These are phyloP conservation scores for Mayamaea pseudoterrestris DNA, from an alignment of 108 stramenopile species.

Conservation along the genomic window DNA sequence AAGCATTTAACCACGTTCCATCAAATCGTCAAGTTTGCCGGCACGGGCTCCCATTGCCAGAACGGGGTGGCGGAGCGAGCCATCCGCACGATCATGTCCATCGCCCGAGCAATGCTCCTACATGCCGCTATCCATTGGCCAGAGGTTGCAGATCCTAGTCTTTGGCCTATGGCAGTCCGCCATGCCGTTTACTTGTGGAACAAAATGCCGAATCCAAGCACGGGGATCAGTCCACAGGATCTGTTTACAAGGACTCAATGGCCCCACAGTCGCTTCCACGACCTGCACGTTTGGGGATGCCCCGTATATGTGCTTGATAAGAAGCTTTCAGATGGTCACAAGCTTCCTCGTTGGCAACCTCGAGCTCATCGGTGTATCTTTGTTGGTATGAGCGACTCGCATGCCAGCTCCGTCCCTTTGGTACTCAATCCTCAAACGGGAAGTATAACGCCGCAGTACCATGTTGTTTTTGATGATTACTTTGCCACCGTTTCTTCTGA, in stretches of 20 bases:
- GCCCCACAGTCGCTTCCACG: conserved; percentile 1
- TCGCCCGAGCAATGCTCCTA: conserved; percentile 11
- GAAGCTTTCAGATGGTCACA: conserved; percentile 4
- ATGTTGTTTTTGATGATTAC: conserved; percentile 28
- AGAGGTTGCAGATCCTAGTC: neutral
- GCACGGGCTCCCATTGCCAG: conserved; percentile 33
- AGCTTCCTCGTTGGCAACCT: conserved; percentile 16
- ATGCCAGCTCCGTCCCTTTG: neutral
- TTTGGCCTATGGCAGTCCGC: conserved; percentile 1
- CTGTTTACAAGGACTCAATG: conserved; percentile 5
- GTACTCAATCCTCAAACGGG: conserved; percentile 6
- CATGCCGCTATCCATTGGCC: conserved; percentile 19
- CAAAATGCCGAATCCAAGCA: neutral
- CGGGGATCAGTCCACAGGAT: conserved; percentile 8
- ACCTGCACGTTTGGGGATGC: conserved; percentile 24
- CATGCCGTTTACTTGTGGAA: conserved; percentile 2
- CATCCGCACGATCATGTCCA: conserved; percentile 15
- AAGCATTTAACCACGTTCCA: conserved; percentile 1
- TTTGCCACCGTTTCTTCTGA: conserved; percentile 14
- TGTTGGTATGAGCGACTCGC: neutral
- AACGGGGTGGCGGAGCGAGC: conserved; percentile 11
- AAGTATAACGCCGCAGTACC: conserved; percentile 17
- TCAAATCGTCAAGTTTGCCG: conserved; percentile 23
- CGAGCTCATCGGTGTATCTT: conserved; percentile 7
- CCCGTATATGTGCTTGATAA: conserved; percentile 16